Evolutionary conservation across 2,329 filamentous ascomycete genomes (phyloP).

Genomic region (Neophaeococcomyces mojaviensis): DNA sequence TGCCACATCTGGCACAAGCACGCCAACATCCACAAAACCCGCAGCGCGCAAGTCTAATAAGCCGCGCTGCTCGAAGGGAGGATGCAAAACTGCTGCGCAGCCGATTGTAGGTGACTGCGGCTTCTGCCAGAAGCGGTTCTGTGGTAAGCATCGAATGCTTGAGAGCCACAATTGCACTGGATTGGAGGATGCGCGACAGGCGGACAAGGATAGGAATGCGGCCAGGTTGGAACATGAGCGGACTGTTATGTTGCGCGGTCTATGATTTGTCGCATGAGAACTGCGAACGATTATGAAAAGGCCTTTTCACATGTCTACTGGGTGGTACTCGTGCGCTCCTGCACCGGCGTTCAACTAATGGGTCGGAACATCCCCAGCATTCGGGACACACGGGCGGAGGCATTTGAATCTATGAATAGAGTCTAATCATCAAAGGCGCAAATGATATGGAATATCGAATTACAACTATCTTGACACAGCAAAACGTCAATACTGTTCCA

Average conservation of each 20-base stretch:
- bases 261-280: slow-evolving; percentile 43
- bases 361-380: too few species aligned
- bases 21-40: slow-evolving; percentile 41
- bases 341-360: too few species aligned
- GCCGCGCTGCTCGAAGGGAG: slow-evolving; percentile 75
- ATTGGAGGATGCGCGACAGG: slow-evolving; percentile 95
- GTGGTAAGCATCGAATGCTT: slow-evolving; percentile 85
- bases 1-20: slow-evolving; percentile 42
- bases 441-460: too few species aligned
- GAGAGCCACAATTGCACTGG: slow-evolving; percentile 92
- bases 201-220: slow-evolving; percentile 88
- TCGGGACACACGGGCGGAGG: too few species aligned
- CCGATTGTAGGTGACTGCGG: slow-evolving; percentile 93
- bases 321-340: too few species aligned
- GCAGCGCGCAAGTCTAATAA: slow-evolving; percentile 39
- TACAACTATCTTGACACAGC: too few species aligned
- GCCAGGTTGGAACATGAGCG: slow-evolving; percentile 86
- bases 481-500: too few species aligned
- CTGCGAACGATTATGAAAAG: too few species aligned
- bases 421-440: too few species aligned
- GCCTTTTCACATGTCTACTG: neutral
- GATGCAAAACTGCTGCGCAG: slow-evolving; percentile 80
- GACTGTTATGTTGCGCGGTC: slow-evolving; percentile 87
- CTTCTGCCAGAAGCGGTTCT: slow-evolving; percentile 91
- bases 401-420: too few species aligned